Evolutionary conservation across 1,139 yeast species (phyloP).

Genomic region (Yamadazyma buinensis): DNA sequence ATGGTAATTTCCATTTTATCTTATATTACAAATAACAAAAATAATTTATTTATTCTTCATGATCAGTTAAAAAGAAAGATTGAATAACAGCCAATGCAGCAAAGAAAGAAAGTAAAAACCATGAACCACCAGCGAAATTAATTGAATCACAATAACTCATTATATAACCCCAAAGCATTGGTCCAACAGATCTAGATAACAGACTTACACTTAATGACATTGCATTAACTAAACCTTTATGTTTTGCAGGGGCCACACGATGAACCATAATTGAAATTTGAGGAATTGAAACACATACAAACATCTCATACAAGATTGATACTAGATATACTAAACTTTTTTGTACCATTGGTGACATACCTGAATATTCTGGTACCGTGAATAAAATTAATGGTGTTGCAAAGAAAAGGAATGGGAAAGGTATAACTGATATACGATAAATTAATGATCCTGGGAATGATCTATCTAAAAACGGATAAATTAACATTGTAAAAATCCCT

Average conservation of each 20-base stretch:
- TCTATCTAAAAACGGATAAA: conserved; percentile 54
- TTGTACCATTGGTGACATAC: conserved; percentile 22
- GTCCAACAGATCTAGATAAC: conserved; percentile 55
- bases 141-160: conserved; percentile 33
- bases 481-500: conserved; percentile 48
- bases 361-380: conserved; percentile 26
- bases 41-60: conserved; percentile 4
- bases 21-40: too few species aligned
- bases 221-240: conserved; percentile 50
- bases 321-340: conserved; percentile 18
- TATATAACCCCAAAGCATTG: conserved; percentile 53
- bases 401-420: conserved; percentile 14
- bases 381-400: conserved; percentile 43
- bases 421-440: conserved; percentile 46
- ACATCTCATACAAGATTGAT: conserved; percentile 31
- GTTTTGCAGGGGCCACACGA: conserved; percentile 42
- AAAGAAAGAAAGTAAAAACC: conserved; percentile 4
- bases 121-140: conserved; percentile 4
- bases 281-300: conserved; percentile 17
- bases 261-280: conserved; percentile 33
- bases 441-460: conserved; percentile 38
- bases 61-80: conserved; percentile 4
- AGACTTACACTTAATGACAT: conserved; percentile 47
- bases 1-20: too few species aligned
- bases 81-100: conserved; percentile 1